A percentile compares a stretch with the other conserved stretches of the same genome.
These are phyloP conservation scores for Tolypocladium nubicola DNA, from an alignment of 2,329 filamentous ascomycete genomes.

Conservation along the genomic window DNA sequence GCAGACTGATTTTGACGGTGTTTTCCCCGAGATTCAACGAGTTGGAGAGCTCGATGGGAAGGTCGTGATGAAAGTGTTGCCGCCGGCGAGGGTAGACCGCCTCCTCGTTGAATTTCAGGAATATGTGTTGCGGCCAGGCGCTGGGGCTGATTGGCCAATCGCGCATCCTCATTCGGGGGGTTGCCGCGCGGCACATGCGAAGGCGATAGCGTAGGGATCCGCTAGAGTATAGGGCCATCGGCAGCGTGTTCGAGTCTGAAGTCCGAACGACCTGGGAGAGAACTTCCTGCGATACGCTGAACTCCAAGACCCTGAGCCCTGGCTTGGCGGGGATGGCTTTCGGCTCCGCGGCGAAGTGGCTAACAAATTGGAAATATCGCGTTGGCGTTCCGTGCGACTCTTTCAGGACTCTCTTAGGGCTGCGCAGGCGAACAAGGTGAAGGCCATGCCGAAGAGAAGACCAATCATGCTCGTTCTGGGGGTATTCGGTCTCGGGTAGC, in stretches of 20 bases:
- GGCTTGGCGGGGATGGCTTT: conserved; percentile 22
- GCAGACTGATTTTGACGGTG: conserved; percentile 40
- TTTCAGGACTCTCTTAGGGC: conserved; percentile 32
- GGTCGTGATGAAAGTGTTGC: conserved; percentile 61
- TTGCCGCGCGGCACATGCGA: conserved; percentile 42
- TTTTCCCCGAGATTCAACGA: conserved; percentile 50
- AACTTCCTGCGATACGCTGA: conserved; percentile 30
- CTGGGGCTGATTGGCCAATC: conserved; percentile 55
- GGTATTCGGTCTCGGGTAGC: conserved; percentile 22
- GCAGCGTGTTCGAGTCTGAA: conserved; percentile 16
- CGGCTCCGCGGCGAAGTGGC: conserved; percentile 39
- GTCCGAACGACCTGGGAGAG: conserved; percentile 24
- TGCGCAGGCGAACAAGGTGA: conserved; percentile 36
- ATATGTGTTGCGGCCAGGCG: conserved; percentile 61
- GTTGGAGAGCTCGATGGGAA: conserved; percentile 65
- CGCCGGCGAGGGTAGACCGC: conserved; percentile 53
- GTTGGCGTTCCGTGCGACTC: conserved; percentile 18
- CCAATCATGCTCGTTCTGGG: conserved; percentile 28
- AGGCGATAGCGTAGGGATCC: conserved; percentile 56
- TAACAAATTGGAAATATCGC: conserved; percentile 48
- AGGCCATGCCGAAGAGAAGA: conserved; percentile 31
- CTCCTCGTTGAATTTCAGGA: conserved; percentile 54
- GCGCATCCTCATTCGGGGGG: conserved; percentile 24
- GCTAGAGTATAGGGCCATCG: conserved; percentile 29
- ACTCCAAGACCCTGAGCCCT: conserved; percentile 31